These are phyloP conservation scores for Phaeosphaeria sp. DNA, from an alignment of 2,329 filamentous ascomycete species.

Conservation along the genomic window DNA sequence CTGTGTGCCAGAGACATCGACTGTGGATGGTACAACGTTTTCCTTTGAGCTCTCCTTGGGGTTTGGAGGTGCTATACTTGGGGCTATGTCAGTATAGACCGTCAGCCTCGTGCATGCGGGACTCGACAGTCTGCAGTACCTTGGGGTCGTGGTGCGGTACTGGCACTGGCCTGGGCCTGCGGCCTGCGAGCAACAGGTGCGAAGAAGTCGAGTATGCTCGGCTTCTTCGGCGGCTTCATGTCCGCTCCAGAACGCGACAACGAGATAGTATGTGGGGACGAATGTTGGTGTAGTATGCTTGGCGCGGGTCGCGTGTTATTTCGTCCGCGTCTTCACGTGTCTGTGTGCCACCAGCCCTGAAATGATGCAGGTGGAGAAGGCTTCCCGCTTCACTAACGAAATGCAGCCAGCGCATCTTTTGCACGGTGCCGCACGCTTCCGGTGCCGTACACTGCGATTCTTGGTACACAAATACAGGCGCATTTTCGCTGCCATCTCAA, in stretches of 20 bases:
- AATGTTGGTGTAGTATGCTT: constrained; percentile 8
- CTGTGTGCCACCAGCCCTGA: not conserved
- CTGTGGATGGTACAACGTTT: not conserved
- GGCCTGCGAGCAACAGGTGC: constrained; percentile 43
- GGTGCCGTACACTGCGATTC: too few relatives aligned
- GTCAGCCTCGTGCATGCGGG: constrained; percentile 1
- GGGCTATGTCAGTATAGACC: constrained; percentile 1
- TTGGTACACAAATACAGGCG: not conserved
- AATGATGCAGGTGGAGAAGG: not conserved
- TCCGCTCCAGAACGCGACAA: not conserved
- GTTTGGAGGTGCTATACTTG: constrained; percentile 4
- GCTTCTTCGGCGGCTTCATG: constrained; percentile 31
- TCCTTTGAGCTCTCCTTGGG: not conserved
- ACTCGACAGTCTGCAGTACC: constrained; percentile 14
- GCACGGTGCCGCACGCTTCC: not conserved
- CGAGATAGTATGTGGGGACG: constrained; percentile 5
- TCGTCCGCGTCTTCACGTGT: not conserved
- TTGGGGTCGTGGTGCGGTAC: constrained; percentile 28
- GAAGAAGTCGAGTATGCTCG: constrained; percentile 57
- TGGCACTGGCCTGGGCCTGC: constrained; percentile 17
- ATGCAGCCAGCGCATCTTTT: not conserved
- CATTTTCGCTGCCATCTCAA: not conserved
- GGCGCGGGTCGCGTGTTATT: constrained; percentile 8
- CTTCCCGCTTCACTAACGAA: too few relatives aligned
- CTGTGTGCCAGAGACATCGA: not conserved